Evolutionary conservation across 768 basidiomycete genomes (phyloP), one percentile per base, ranked within the genome.

Genomic region (Xerocomellus intermedius): DNA sequence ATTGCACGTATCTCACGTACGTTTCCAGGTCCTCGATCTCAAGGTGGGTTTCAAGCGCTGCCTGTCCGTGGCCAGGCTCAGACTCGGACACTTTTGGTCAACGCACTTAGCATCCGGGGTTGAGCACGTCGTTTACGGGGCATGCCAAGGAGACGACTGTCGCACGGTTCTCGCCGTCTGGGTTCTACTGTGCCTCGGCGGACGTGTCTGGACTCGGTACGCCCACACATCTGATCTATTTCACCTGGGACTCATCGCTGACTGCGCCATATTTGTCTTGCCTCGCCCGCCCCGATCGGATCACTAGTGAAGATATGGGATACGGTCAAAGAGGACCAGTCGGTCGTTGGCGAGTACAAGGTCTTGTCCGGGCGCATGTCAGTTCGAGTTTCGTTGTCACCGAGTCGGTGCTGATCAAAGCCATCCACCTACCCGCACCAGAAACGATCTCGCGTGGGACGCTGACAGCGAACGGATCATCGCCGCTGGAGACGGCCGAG

Each of bases 371-470:
- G 90, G 3, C 79, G 79, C 50, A 79, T 94, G 91, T 92, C 68
- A 56, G 69, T 55, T 33, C 21, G 22, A 8, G 37, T 39, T 38
- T 51, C 24, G n/a, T 33, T 4, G 8, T 19, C 19, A 5, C 28
- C 28, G 12, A 8, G 4, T 38, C 28, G 26, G 16, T 26, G 35
- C n/a, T 42, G 13, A 55, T 42, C 22, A 2, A 39, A 44, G 41
- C 10, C n/a, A 47, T 35, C 21, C 19, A 28, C 30, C 10, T 24
- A 24, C 13, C 4, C 26, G 10, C 46, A 14, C 9, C 60, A 93
- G 94, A 60, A 94, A 94, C 62, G 96, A 98, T 73, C 81, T 98
- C 21, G 88, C 87, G 12, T 98, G 96, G 96, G 96, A 98, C 65
- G 90, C 89, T 2, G 96, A 98, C 71, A 92, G 89, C 66, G 96